phyloP scores from a whole-genome alignment of 225 moss, liverwort and hornwort genomes.

The Pleurozium schreberi region DNA sequence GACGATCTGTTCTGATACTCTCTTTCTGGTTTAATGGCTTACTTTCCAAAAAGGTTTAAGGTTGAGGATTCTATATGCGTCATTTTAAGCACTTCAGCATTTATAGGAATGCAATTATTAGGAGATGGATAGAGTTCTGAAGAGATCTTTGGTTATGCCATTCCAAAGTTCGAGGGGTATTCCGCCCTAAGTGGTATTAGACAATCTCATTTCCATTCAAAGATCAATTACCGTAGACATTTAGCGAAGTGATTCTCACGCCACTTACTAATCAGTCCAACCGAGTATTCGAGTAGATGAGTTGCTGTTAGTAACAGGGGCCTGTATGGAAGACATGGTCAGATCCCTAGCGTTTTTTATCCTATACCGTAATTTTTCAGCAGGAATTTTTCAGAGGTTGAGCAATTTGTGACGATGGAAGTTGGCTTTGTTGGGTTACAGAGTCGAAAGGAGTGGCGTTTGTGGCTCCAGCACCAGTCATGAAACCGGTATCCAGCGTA shows the following conservation, averaged over 20 bases:
- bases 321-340: not conserved
- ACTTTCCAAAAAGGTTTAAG: not conserved
- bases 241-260: not conserved
- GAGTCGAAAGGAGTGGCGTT: constrained; percentile 52
- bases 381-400: not conserved
- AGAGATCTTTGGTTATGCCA: not conserved
- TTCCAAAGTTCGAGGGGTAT: not conserved
- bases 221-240: not conserved
- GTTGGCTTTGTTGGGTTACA: not conserved
- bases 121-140: not conserved
- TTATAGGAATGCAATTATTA: not conserved
- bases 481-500: constrained; percentile 35
- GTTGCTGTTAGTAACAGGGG: not conserved
- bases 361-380: not conserved
- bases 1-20: not conserved
- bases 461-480: constrained; percentile 34
- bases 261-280: not conserved
- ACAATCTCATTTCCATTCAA: not conserved
- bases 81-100: not conserved
- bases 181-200: not conserved
- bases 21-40: not conserved
- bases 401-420: not conserved
- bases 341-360: not conserved
- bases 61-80: not conserved
- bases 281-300: not conserved